A percentile compares a stretch with the other conserved stretches of the same genome.
Evolutionary conservation across 2,329 filamentous ascomycete species (phyloP).

Genomic region (Fusarium sp.): DNA sequence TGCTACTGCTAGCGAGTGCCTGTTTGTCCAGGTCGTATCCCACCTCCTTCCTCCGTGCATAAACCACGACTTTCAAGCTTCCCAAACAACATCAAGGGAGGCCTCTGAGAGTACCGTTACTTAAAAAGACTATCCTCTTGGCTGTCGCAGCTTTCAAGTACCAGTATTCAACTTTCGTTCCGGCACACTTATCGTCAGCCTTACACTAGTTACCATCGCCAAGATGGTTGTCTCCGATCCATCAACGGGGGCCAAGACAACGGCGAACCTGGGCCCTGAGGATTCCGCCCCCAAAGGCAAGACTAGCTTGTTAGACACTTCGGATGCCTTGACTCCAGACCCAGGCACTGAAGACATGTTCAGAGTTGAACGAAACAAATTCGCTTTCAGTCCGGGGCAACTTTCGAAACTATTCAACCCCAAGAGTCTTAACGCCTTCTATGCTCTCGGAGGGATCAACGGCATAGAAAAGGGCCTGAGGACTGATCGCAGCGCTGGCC

Average conservation of each 20-base stretch:
- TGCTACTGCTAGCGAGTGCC: not conserved
- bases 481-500: conserved; percentile 71
- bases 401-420: conserved; percentile 83
- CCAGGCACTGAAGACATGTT: conserved; percentile 80
- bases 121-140: not conserved
- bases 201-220: conserved; percentile 17
- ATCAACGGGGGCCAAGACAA: conserved; percentile 28
- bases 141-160: not conserved
- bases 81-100: conserved; percentile 1
- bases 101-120: conserved; percentile 1
- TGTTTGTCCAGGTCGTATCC: not conserved
- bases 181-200: not conserved
- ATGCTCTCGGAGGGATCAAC: conserved; percentile 76
- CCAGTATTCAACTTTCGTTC: not conserved
- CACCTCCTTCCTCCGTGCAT: not conserved
- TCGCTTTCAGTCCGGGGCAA: conserved; percentile 85
- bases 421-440: conserved; percentile 79
- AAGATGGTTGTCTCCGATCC: conserved; percentile 33
- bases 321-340: conserved; percentile 60
- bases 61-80: not conserved
- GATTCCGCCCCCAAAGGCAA: conserved; percentile 25
- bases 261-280: conserved; percentile 3
- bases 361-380: conserved; percentile 78
- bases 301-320: conserved; percentile 37
- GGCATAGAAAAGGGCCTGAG: conserved; percentile 80